Percentiles rank a stretch among this genome's conserved stretches.
phyloP scores from a whole-genome alignment of 192 early-diverging fungal species.

The Coemansia sp. region DNA sequence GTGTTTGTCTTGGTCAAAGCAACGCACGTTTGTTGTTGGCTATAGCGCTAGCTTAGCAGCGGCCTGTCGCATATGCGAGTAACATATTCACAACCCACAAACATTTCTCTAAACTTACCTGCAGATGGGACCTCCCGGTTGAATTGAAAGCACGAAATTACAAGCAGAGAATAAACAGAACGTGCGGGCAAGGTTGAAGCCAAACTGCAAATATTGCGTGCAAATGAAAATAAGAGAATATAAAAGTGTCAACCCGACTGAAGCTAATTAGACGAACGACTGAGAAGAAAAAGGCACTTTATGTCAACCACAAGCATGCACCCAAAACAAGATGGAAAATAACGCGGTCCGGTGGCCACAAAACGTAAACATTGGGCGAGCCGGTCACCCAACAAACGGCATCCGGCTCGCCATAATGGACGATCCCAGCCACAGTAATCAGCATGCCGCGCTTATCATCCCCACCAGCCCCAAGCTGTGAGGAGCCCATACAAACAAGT shows the following conservation, averaged over 20 bases:
- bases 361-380: neutral
- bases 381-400: neutral
- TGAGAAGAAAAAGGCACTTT: neutral
- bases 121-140: no score
- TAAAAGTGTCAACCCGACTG: neutral
- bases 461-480: neutral
- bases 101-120: no score
- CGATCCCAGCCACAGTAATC: neutral
- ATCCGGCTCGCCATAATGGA: neutral
- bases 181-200: neutral
- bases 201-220: neutral
- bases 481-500: neutral
- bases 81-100: no score
- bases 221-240: neutral
- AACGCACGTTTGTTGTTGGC: no score
- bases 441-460: neutral
- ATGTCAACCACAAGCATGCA: neutral
- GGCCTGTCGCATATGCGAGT: no score
- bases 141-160: neutral
- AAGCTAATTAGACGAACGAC: constrained; percentile 1
- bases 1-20: no score
- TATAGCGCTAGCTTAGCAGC: no score
- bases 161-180: neutral
- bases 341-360: neutral
- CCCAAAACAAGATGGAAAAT: neutral